phyloP scores from a whole-genome alignment of 2,329 filamentous ascomycete species.

The Claviceps purpurea region DNA sequence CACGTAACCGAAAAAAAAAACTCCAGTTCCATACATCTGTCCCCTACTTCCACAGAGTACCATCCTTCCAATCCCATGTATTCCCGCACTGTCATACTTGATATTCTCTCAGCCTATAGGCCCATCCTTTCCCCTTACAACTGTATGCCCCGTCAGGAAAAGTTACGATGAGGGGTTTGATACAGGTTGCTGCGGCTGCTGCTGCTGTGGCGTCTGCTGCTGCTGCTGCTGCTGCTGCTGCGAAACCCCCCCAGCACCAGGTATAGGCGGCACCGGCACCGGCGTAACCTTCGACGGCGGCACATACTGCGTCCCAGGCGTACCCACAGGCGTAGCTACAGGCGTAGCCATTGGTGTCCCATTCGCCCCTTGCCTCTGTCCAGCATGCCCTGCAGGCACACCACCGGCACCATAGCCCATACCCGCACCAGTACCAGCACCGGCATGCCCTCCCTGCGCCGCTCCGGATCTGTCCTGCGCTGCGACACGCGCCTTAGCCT shows the following conservation, averaged over 20 bases:
- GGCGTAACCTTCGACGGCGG: slow-evolving; percentile 30
- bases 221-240: slow-evolving; percentile 11
- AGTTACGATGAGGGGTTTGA: slow-evolving; percentile 1
- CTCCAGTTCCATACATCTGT: too few species aligned
- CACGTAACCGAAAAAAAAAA: too few species aligned
- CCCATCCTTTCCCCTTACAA: not conserved
- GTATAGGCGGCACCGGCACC: slow-evolving; percentile 29
- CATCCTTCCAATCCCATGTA: too few species aligned
- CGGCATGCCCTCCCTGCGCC: slow-evolving; percentile 12
- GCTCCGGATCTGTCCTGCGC: slow-evolving; percentile 29
- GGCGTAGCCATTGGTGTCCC: slow-evolving; percentile 16
- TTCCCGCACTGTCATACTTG: too few species aligned
- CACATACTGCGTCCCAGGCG: slow-evolving; percentile 17
- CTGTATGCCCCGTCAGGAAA: not conserved
- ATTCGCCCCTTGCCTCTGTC: slow-evolving; percentile 18
- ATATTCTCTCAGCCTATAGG: too few species aligned
- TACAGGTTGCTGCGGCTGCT: not conserved
- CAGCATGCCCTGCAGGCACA: slow-evolving; percentile 18
- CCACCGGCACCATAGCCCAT: slow-evolving; percentile 19
- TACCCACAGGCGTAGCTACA: slow-evolving; percentile 3
- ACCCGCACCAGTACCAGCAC: not conserved
- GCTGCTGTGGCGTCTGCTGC: slow-evolving; percentile 10
- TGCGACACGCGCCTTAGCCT: slow-evolving; percentile 34
- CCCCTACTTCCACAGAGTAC: too few species aligned
- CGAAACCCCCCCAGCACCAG: slow-evolving; percentile 19